Conservation (phyloP, 352 stramenopile genomes). For the Globisporangium cystogenes region DNA sequence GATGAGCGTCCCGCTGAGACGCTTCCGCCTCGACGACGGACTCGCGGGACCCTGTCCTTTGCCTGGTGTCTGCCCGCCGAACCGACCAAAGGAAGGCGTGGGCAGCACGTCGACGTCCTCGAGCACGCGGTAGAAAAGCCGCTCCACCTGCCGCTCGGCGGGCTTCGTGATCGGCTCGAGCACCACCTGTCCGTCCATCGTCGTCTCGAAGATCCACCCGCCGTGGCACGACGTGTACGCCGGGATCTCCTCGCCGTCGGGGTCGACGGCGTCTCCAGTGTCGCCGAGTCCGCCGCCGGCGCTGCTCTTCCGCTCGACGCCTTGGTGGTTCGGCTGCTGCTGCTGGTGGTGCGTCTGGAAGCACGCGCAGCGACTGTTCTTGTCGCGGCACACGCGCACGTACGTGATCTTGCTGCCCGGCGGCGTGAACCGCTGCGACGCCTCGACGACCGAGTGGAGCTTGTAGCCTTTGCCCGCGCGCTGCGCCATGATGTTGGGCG, state of each 20-base stretch:
- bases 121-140: conserved; percentile 74
- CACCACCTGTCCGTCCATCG: conserved; percentile 79
- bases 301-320: not conserved
- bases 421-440: conserved; percentile 75
- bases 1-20: conserved; percentile 62
- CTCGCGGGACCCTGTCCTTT: conserved; percentile 16
- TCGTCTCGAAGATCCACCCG: conserved; percentile 84
- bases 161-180: conserved; percentile 63
- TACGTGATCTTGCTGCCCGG: conserved; percentile 82
- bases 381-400: conserved; percentile 75
- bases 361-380: conserved; percentile 53
- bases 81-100: conserved; percentile 27
- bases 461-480: conserved; percentile 76
- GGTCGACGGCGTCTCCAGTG: not conserved
- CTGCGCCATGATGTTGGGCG: conserved; percentile 80
- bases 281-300: not conserved
- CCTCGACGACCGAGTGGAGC: conserved; percentile 80
- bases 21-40: conserved; percentile 40
- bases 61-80: not conserved
- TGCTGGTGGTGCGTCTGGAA: conserved; percentile 36
- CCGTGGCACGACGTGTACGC: conserved; percentile 43
- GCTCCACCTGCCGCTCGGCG: conserved; percentile 56
- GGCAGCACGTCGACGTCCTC: conserved; percentile 60
- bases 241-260: conserved; percentile 5
- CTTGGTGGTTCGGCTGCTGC: too few species aligned